Base-by-base conservation (phyloP, 129 eudicot species). In the Artemisia tridentata region DNA sequence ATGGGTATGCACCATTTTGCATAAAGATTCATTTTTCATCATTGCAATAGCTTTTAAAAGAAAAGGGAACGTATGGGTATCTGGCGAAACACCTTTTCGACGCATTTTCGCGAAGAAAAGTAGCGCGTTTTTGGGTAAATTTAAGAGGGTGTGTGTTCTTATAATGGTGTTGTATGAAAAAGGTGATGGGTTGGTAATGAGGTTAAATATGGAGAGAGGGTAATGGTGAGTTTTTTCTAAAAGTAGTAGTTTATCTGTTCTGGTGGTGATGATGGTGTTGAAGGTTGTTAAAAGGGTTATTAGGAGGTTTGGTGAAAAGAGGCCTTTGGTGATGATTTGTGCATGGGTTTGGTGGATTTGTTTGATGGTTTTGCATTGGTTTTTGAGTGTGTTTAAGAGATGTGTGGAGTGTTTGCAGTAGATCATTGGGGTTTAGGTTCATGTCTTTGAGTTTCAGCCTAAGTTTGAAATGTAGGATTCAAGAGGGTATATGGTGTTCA, bases 31-130 rank as follows among this genome's bases (percentile, higher is more conserved):
- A 2, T 74, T 41, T 2, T 75, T 61, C 23, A 63, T 52, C 54
- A 67, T 68, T 0, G 74, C 81, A 68, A 84, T 80, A 13, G 97
- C 95, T 58, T 83, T 83, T 3, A 87, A 73, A 11, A 72, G 78
- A 75, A 90, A 90, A 69, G 95, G 95, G 78, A 57, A 86, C 19
- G 95, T 87, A 75, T 87, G 86, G 27, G 74, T 46, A 65, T 85
- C 97, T 14, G 83, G 85, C 0, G 74, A 54, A 55, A 85, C 63
- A 2, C 81, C 51, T 16, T 10, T 43, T 25, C 81, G 78, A 7
- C 87, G 82, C 97, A 90, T 87, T 74, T 68, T 75, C 50, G 62
- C 14, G 52, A 78, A 88, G 46, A 76, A 71, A 38, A 45, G n/a
- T 34, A 88, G 49, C 43, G 91, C 88, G 5, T 53, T 52, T 56